These are phyloP conservation scores for Podospora sp. DNA, from an alignment of 495 filamentous ascomycete species.

Conservation along the genomic window DNA sequence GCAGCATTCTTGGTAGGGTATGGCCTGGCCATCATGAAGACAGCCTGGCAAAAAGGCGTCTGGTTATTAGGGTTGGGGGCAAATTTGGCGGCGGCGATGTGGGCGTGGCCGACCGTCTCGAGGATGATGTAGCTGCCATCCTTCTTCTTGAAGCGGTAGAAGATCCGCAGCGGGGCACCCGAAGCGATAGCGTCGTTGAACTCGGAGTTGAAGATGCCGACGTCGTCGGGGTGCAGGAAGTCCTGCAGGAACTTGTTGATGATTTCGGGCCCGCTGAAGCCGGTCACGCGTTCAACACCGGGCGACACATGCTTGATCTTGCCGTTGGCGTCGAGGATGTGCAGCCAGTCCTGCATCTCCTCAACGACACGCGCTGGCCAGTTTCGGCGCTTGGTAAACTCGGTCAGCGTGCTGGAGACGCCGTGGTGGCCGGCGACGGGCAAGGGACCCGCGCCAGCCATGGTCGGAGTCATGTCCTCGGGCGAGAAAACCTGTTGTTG, in stretches of 20 bases:
- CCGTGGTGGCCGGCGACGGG: conserved; percentile 14
- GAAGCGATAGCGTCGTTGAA: conserved; percentile 90
- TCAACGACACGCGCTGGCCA: conserved; percentile 89
- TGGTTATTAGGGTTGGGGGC: conserved; percentile 64
- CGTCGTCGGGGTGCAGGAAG: conserved; percentile 87
- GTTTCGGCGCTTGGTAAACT: conserved; percentile 81
- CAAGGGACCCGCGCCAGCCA: conserved; percentile 19
- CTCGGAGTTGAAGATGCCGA: conserved; percentile 79
- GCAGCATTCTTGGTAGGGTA: conserved; percentile 86
- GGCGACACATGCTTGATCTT: conserved; percentile 83
- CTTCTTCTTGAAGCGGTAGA: conserved; percentile 82
- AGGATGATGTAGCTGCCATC: conserved; percentile 78
- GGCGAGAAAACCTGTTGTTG: conserved; percentile 23
- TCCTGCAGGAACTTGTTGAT: conserved; percentile 73
- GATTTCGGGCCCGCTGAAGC: conserved; percentile 70
- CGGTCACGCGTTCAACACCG: conserved; percentile 75
- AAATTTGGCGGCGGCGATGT: conserved; percentile 71
- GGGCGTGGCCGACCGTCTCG: conserved; percentile 89
- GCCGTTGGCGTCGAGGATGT: conserved; percentile 84
- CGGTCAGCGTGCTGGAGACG: conserved; percentile 64
- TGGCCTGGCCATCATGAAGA: conserved; percentile 92
- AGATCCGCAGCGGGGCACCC: conserved; percentile 76
- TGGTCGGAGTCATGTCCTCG: conserved; percentile 18
- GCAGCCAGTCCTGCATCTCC: conserved; percentile 85
- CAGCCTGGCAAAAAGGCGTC: conserved; percentile 75